Evolutionary conservation across 192 early-diverging fungal genomes (phyloP).

Genomic region (Phlyctochytrium arcticum): DNA sequence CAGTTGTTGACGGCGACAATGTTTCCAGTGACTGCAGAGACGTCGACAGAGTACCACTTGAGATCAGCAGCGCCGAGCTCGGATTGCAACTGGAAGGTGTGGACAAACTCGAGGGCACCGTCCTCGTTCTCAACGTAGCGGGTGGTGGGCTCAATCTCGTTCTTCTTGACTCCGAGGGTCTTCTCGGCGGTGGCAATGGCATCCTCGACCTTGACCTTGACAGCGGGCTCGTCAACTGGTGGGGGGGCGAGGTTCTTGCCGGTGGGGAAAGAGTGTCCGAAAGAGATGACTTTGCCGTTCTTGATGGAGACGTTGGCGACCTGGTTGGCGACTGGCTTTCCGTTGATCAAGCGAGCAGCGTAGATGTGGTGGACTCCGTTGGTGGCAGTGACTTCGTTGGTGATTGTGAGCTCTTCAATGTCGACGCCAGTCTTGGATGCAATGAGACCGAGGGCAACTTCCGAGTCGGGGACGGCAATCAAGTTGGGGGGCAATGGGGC

Average conservation of each 20-base stretch:
- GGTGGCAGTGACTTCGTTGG: conserved; percentile 9
- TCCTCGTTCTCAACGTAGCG: conserved; percentile 12
- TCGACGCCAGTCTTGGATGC: background rate
- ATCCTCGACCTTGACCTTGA: background rate
- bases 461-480: background rate
- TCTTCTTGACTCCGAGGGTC: background rate
- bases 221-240: background rate
- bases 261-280: background rate
- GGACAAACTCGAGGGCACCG: conserved; percentile 7
- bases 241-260: background rate
- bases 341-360: conserved; percentile 10
- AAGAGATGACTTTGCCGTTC: conserved; percentile 22
- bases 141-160: background rate
- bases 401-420: conserved; percentile 5
- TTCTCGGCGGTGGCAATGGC: conserved; percentile 11
- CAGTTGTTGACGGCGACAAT: conserved; percentile 18
- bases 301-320: conserved; percentile 20
- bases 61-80: background rate
- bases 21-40: conserved; percentile 22
- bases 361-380: conserved; percentile 8
- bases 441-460: conserved; percentile 7
- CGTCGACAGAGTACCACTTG: conserved; percentile 28
- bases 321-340: conserved; percentile 11
- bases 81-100: conserved; percentile 21
- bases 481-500: background rate